Evolutionary conservation across 163 green algal species (phyloP).

Genomic region (Scenedesmus sp.): DNA sequence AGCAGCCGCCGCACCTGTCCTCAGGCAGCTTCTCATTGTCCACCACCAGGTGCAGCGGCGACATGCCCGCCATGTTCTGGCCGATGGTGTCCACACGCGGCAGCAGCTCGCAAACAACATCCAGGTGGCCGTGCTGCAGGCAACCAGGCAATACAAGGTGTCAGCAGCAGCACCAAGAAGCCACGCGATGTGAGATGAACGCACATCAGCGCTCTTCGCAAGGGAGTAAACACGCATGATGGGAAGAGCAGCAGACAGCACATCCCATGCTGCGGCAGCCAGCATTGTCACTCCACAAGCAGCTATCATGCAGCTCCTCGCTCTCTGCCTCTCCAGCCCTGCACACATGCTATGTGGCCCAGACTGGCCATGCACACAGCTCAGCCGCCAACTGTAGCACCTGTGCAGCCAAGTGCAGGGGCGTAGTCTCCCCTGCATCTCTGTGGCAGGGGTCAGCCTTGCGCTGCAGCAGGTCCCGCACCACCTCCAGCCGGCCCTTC

Average conservation of each 20-base stretch:
- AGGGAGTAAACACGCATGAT: no score
- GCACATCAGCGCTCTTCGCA: no score
- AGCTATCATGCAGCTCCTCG: no score
- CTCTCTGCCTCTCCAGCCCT: no score
- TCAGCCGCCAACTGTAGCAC: background rate
- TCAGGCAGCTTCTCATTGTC: conserved; percentile 27
- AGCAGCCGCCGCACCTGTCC: background rate
- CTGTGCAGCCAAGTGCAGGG: conserved; percentile 9
- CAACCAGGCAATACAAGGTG: background rate
- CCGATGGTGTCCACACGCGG: background rate
- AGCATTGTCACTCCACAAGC: background rate
- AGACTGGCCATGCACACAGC: no score
- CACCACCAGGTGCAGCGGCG: conserved; percentile 15
- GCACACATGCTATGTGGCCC: no score
- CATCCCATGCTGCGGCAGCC: background rate
- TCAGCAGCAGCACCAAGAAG: background rate
- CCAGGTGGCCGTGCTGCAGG: conserved; percentile 15
- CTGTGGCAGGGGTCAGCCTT: conserved; percentile 8
- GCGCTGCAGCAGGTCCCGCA: background rate
- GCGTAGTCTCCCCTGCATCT: conserved; percentile 7
- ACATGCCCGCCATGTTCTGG: conserved; percentile 21
- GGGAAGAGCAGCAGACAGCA: background rate
- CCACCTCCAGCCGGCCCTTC: conserved; percentile 1
- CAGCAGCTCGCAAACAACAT: conserved; percentile 8
- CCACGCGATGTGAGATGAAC: no score